Evolutionary conservation across 1,139 yeast species (phyloP).

Genomic region (Taphrina betulina): DNA sequence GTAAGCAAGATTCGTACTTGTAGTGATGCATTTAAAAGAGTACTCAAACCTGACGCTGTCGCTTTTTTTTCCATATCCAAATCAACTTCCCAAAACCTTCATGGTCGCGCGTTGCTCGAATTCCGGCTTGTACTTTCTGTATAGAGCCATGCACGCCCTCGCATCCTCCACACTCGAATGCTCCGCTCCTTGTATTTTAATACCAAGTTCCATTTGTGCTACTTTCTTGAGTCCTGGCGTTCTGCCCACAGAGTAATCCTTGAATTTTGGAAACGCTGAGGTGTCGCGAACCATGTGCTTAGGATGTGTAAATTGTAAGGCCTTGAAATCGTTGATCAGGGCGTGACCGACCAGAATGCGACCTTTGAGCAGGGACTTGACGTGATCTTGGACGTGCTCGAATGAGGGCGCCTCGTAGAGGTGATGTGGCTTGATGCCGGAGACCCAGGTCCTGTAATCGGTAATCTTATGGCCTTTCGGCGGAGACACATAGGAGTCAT

Average conservation of each 20-base stretch:
- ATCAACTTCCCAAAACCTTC: slow-evolving; percentile 11
- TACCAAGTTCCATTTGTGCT: slow-evolving; percentile 55
- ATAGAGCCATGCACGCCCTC: slow-evolving; percentile 76
- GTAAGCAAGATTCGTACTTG: too few species aligned
- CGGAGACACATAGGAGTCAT: slow-evolving; percentile 76
- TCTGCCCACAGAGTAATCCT: slow-evolving; percentile 60
- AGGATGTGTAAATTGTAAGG: slow-evolving; percentile 69
- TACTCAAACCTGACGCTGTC: neutral
- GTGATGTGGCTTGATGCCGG: slow-evolving; percentile 73
- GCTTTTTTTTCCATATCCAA: neutral
- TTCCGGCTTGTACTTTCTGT: slow-evolving; percentile 59
- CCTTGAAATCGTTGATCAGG: slow-evolving; percentile 70
- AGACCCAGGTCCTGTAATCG: slow-evolving; percentile 94
- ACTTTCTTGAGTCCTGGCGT: slow-evolving; percentile 72
- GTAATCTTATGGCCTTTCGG: slow-evolving; percentile 59
- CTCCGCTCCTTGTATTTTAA: slow-evolving; percentile 68
- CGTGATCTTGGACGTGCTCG: slow-evolving; percentile 62
- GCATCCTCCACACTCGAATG: slow-evolving; percentile 91
- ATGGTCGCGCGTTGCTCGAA: slow-evolving; percentile 49
- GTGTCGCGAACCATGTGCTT: slow-evolving; percentile 69
- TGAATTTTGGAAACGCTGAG: slow-evolving; percentile 59
- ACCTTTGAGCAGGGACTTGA: slow-evolving; percentile 51
- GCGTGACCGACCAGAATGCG: slow-evolving; percentile 82
- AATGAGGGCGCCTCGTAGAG: slow-evolving; percentile 45
- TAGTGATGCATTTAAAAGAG: neutral